Conservation (phyloP, 768 basidiomycete species). For the Pulveroboletus sp. region DNA sequence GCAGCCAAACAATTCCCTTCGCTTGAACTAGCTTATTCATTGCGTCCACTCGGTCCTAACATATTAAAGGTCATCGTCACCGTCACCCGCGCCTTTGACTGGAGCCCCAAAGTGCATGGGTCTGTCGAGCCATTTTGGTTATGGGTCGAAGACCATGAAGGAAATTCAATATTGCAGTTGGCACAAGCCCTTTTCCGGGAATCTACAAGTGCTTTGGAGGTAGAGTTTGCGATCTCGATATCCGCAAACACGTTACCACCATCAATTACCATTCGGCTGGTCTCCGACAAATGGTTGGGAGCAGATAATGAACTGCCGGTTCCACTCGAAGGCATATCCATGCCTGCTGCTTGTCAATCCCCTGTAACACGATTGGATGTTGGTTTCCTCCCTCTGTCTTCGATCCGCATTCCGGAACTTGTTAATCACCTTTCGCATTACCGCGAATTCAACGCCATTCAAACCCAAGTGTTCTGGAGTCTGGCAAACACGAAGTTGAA, state of each 20-base stretch:
- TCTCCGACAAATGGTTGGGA: slow-evolving; percentile 92
- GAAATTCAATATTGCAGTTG: slow-evolving; percentile 78
- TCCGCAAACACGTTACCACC: slow-evolving; percentile 53
- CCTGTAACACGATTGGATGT: slow-evolving; percentile 66
- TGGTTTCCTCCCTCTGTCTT: slow-evolving; percentile 64
- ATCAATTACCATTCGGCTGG: slow-evolving; percentile 67
- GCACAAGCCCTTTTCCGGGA: slow-evolving; percentile 69
- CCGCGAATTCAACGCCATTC: slow-evolving; percentile 73
- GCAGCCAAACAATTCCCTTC: slow-evolving; percentile 87
- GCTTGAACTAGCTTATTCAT: slow-evolving; percentile 55
- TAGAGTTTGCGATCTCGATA: slow-evolving; percentile 81
- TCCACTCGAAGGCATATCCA: slow-evolving; percentile 61
- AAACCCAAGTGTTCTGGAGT: slow-evolving; percentile 88
- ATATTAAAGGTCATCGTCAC: slow-evolving; percentile 72
- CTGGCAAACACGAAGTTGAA: slow-evolving; percentile 63
- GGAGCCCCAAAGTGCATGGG: slow-evolving; percentile 75
- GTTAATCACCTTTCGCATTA: slow-evolving; percentile 44
- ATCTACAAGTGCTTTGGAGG: slow-evolving; percentile 51
- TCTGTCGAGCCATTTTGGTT: slow-evolving; percentile 86
- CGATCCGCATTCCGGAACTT: slow-evolving; percentile 43
- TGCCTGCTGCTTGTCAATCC: slow-evolving; percentile 60
- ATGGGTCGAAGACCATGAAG: slow-evolving; percentile 88
- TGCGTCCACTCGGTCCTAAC: slow-evolving; percentile 82
- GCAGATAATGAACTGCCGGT: slow-evolving; percentile 74
- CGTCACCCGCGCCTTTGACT: slow-evolving; percentile 67